Conservation (phyloP, 2,329 filamentous ascomycete genomes). For the Cryphonectria naterciae region DNA sequence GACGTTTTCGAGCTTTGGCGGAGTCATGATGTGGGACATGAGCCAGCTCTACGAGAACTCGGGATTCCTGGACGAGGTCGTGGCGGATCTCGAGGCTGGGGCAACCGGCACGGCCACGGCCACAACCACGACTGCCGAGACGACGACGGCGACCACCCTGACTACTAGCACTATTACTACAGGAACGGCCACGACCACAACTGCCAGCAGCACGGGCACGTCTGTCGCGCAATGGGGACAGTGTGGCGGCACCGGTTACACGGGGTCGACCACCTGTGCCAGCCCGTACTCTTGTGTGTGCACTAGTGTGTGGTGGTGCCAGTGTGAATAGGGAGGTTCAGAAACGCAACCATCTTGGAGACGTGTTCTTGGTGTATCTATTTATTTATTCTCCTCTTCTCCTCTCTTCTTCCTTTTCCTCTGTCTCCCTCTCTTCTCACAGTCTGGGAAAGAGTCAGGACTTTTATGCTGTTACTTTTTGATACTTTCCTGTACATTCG, state of each 20-base stretch:
- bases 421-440: not conserved
- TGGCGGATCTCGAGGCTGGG: constrained; percentile 38
- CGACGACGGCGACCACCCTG: constrained; percentile 17
- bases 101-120: constrained; percentile 12
- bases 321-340: constrained; percentile 14
- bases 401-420: not conserved
- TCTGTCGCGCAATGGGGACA: constrained; percentile 23
- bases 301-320: constrained; percentile 25
- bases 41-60: constrained; percentile 62
- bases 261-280: constrained; percentile 21
- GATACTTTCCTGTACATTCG: constrained; percentile 4
- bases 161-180: constrained; percentile 6
- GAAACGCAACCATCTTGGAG: not conserved
- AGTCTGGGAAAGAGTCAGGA: not conserved
- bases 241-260: constrained; percentile 22
- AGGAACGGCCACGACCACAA: constrained; percentile 12
- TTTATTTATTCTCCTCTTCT: not conserved
- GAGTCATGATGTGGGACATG: constrained; percentile 73
- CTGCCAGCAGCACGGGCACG: constrained; percentile 18
- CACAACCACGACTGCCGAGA: constrained; percentile 18
- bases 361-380: not conserved
- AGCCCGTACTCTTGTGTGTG: constrained; percentile 20
- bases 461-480: not conserved
- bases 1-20: constrained; percentile 64
- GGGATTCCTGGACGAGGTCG: constrained; percentile 57